Evolutionary conservation across 2,329 filamentous ascomycete species (phyloP).

Genomic region (Fusarium domesticum): DNA sequence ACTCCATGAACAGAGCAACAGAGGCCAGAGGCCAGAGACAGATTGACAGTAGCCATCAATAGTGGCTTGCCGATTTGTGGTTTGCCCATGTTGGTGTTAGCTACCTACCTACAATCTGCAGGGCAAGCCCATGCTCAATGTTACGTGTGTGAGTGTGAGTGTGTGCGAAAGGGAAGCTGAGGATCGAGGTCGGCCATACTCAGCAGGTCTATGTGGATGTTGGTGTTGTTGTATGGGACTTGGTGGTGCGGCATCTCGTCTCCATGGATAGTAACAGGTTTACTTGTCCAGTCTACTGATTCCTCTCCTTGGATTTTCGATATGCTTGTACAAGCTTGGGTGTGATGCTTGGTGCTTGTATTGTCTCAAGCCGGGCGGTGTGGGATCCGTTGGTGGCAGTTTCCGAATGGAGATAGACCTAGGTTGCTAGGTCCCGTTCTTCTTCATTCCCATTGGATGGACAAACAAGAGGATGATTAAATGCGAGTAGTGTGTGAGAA

Average conservation of each 20-base stretch:
- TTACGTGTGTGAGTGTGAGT: no score
- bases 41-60: no score
- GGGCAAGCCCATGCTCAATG: not conserved
- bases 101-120: not conserved
- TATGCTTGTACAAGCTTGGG: no score
- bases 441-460: not conserved
- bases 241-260: no score
- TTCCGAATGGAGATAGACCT: not conserved
- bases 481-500: not conserved
- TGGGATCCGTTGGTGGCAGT: not conserved
- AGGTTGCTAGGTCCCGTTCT: not conserved
- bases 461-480: not conserved
- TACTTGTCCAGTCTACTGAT: no score
- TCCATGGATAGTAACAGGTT: no score
- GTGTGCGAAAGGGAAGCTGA: not conserved
- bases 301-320: no score
- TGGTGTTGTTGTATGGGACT: no score
- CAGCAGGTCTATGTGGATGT: no score
- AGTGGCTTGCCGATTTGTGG: not conserved
- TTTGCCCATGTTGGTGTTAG: not conserved
- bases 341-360: no score
- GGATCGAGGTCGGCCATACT: not conserved
- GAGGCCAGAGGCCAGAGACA: no score
- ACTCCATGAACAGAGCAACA: conserved; percentile 6
- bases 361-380: not conserved